Percentiles rank a stretch among this genome's conserved stretches.
phyloP scores from a whole-genome alignment of 176 grass and related monocot genomes.

The Tillandsia fasciculata region DNA sequence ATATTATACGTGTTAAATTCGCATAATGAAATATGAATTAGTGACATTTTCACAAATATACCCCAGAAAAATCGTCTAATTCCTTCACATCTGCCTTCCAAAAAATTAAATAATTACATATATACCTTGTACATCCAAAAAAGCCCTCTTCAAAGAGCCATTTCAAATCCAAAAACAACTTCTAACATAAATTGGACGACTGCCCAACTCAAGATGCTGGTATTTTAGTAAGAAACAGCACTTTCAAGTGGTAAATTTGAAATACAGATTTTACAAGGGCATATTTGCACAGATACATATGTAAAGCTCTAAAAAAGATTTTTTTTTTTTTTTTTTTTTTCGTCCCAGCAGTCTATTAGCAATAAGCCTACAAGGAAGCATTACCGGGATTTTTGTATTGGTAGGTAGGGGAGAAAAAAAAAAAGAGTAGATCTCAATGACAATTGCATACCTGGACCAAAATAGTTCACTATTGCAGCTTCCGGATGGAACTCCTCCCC shows the following conservation, averaged over 20 bases:
- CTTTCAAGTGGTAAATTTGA: no score
- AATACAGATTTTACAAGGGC: no score
- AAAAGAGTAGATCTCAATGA: background rate
- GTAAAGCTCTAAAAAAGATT: background rate
- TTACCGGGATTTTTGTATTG: background rate
- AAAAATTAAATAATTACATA: no score
- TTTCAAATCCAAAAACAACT: no score
- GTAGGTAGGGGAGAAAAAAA: background rate
- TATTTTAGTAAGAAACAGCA: no score
- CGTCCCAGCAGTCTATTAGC: background rate
- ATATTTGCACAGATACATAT: background rate
- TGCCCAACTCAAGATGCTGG: no score
- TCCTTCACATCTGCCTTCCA: background rate
- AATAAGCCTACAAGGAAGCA: background rate
- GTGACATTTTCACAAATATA: no score
- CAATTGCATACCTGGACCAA: conserved; percentile 65
- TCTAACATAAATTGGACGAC: no score
- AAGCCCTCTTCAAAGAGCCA: no score
- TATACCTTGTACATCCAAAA: no score
- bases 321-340: background rate
- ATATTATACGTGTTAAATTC: conserved; percentile 14
- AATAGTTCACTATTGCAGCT: conserved; percentile 91
- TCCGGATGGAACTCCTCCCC: conserved; percentile 61
- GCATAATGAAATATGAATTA: background rate
- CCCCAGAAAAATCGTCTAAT: background rate